A percentile compares a stretch with the other conserved stretches of the same genome.
Conservation (phyloP, 148 eudicot species). For the Euryodendron excelsum region DNA sequence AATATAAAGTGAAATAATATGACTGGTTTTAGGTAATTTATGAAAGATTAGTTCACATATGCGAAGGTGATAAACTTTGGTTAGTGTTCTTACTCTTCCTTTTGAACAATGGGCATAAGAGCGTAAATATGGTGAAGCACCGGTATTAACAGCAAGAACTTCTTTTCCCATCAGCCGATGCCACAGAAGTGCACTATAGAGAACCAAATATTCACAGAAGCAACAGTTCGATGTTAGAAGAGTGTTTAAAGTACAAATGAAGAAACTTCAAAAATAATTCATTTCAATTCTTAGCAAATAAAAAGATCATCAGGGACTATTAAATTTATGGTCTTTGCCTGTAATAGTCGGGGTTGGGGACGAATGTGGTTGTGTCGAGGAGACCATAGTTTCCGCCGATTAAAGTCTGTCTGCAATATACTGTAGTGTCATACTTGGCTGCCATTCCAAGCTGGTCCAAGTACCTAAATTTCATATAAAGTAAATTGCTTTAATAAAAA, state of each 20-base stretch:
- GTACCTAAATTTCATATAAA: slow-evolving; percentile 46
- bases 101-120: slow-evolving; percentile 81
- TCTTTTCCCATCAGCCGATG: slow-evolving; percentile 77
- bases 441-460: slow-evolving; percentile 83
- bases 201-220: slow-evolving; percentile 9
- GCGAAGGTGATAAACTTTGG: too few species aligned
- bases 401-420: slow-evolving; percentile 73
- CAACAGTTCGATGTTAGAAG: background rate
- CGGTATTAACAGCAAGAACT: slow-evolving; percentile 59
- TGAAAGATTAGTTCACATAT: background rate
- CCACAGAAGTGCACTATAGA: slow-evolving; percentile 80
- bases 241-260: background rate
- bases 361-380: slow-evolving; percentile 52
- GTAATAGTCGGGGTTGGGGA: slow-evolving; percentile 86
- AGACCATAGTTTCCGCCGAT: slow-evolving; percentile 88
- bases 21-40: background rate
- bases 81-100: slow-evolving; percentile 53
- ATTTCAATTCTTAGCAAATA: background rate
- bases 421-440: slow-evolving; percentile 64
- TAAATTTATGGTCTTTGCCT: slow-evolving; percentile 36
- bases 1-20: background rate
- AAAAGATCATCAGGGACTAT: background rate
- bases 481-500: background rate
- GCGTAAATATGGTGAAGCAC: slow-evolving; percentile 54
- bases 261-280: background rate